Conservation (phyloP, 2,329 filamentous ascomycete species). For the Zelopaecilomyces penicillatus region DNA sequence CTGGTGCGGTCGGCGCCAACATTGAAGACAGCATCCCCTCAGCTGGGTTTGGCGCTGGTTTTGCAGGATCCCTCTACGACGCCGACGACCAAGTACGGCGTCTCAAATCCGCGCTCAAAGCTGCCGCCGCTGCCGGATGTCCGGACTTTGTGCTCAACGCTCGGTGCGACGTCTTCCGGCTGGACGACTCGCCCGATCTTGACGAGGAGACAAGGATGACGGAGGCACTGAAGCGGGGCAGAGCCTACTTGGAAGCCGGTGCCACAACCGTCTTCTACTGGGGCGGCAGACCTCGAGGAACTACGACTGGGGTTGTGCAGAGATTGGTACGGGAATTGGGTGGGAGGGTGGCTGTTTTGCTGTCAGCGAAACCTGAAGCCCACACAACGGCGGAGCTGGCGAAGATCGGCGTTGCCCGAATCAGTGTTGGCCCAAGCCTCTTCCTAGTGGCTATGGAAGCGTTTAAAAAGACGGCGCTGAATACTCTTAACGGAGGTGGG, state of each 20-base stretch:
- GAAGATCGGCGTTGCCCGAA: conserved; percentile 43
- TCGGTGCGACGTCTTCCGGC: conserved; percentile 43
- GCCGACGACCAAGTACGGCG: conserved; percentile 40
- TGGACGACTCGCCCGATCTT: conserved; percentile 19
- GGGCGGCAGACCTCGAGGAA: conserved; percentile 38
- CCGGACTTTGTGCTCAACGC: conserved; percentile 51
- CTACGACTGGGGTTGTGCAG: conserved; percentile 38
- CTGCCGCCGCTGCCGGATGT: conserved; percentile 38
- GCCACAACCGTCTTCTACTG: conserved; percentile 54
- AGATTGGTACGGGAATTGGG: conserved; percentile 38
- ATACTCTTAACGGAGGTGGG: conserved; percentile 21
- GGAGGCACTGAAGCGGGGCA: conserved; percentile 45
- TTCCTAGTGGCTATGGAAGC: conserved; percentile 32
- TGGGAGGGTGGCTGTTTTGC: conserved; percentile 41
- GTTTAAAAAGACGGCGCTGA: conserved; percentile 24
- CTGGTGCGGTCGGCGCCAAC: conserved; percentile 50
- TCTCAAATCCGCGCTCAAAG: conserved; percentile 32
- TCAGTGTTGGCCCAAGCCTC: conserved; percentile 45
- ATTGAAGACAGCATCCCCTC: conserved; percentile 43
- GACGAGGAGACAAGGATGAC: conserved; percentile 28
- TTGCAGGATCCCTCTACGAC: conserved; percentile 23
- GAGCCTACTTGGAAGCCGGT: conserved; percentile 48
- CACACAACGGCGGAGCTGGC: conserved; percentile 36
- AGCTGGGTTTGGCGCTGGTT: conserved; percentile 24
- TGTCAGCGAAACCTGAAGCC: conserved; percentile 26